phyloP scores from a whole-genome alignment of 164 flowering plant species.

The Chimonanthus salicifolius region DNA sequence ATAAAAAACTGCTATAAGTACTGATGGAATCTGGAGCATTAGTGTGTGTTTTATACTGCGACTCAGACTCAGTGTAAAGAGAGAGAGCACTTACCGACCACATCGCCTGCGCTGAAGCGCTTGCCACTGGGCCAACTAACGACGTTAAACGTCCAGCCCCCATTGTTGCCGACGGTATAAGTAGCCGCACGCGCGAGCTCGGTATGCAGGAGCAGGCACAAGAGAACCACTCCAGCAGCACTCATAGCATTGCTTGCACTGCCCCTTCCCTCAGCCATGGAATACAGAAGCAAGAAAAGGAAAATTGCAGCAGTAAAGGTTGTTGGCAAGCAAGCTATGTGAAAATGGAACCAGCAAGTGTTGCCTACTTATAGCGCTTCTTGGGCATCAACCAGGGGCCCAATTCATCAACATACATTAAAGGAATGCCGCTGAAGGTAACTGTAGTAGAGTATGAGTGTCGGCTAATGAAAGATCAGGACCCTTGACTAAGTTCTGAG shows the following conservation, averaged over 20 bases:
- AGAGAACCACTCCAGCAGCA: conserved; percentile 6
- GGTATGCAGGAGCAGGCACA: conserved; percentile 11
- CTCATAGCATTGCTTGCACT: conserved; percentile 27
- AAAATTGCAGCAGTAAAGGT: not conserved
- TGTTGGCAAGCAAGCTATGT: not conserved
- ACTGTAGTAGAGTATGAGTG: not conserved
- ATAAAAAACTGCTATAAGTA: no score
- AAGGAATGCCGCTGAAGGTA: not conserved
- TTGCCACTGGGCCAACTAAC: conserved; percentile 45
- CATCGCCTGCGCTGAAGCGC: conserved; percentile 42
- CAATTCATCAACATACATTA: not conserved
- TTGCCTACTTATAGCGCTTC: not conserved
- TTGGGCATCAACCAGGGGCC: not conserved
- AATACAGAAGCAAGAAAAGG: not conserved
- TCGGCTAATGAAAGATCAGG: not conserved
- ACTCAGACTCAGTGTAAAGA: not conserved
- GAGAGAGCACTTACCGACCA: conserved; percentile 24
- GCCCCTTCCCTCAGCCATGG: conserved; percentile 41
- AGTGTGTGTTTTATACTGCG: not conserved
- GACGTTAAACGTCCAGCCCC: conserved; percentile 39
- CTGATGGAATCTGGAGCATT: not conserved
- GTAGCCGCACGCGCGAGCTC: conserved; percentile 28
- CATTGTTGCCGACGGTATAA: conserved; percentile 29
- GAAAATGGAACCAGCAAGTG: not conserved
- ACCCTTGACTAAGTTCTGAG: not conserved